These are phyloP conservation scores for Herpetospermum pedunculosum DNA, from an alignment of 306 rosid genomes.

Conservation along the genomic window DNA sequence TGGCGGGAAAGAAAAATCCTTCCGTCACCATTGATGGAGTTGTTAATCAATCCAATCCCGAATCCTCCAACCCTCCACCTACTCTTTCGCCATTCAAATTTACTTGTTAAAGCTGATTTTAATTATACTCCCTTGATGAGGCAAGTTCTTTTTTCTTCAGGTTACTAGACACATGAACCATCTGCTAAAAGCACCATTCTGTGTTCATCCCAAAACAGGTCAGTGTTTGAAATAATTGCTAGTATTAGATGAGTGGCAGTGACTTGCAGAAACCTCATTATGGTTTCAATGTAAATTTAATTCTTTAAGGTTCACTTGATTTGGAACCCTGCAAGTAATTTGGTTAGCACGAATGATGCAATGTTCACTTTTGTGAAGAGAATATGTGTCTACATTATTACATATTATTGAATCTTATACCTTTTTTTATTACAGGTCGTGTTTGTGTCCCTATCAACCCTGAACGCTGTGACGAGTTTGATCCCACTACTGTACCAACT, in stretches of 20 bases:
- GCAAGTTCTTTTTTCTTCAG: conserved; percentile 26
- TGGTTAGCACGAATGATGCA: background rate
- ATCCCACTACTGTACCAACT: conserved; percentile 76
- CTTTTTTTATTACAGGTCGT: conserved; percentile 40
- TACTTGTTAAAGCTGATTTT: background rate
- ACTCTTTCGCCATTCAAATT: too few relatives aligned
- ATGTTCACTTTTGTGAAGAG: background rate
- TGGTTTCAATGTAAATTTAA: conserved; percentile 8
- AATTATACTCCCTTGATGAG: background rate
- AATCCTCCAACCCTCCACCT: too few relatives aligned
- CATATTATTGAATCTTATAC: background rate
- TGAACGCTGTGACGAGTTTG: conserved; percentile 60
- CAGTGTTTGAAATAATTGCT: conserved; percentile 1
- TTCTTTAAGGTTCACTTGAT: background rate
- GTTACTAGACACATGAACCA: conserved; percentile 91
- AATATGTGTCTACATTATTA: background rate
- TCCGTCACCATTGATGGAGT: too few relatives aligned
- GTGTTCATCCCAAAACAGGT: conserved; percentile 88
- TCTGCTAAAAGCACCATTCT: conserved; percentile 80
- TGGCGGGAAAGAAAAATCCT: too few relatives aligned
- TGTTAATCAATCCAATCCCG: too few relatives aligned
- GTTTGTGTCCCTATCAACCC: conserved; percentile 85
- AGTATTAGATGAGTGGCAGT: background rate
- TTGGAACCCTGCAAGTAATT: background rate
- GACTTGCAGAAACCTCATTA: background rate